Evolutionary conservation across 768 basidiomycete genomes (phyloP).

Genomic region (Lactarius psammicola): DNA sequence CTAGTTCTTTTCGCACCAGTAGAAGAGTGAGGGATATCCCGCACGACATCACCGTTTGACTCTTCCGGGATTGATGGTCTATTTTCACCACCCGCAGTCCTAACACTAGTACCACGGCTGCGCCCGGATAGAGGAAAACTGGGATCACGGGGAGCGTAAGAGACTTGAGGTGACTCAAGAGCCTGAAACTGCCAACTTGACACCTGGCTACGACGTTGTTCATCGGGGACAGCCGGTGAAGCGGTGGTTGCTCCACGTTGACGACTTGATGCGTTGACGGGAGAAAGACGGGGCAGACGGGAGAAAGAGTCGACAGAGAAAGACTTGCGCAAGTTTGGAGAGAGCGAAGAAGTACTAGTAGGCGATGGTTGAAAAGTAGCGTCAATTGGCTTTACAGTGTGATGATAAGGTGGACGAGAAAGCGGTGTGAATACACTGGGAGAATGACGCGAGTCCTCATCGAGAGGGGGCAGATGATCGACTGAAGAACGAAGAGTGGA

Average conservation of each 20-base stretch:
- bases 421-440: slow-evolving; percentile 30
- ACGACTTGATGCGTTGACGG: slow-evolving; percentile 29
- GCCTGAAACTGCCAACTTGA: slow-evolving; percentile 23
- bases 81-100: slow-evolving; percentile 45
- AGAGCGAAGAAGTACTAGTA: slow-evolving; percentile 33
- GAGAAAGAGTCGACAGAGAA: slow-evolving; percentile 77
- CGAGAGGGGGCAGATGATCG: slow-evolving; percentile 38
- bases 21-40: slow-evolving; percentile 29
- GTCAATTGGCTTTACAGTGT: slow-evolving; percentile 27
- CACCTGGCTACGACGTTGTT: slow-evolving; percentile 6
- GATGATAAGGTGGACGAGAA: slow-evolving; percentile 32
- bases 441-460: slow-evolving; percentile 42
- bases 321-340: slow-evolving; percentile 62
- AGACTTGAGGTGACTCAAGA: slow-evolving; percentile 33
- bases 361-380: slow-evolving; percentile 31
- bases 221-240: slow-evolving; percentile 9
- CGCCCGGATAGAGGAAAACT: slow-evolving; percentile 40
- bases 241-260: slow-evolving; percentile 12
- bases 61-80: slow-evolving; percentile 43
- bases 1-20: slow-evolving; percentile 12
- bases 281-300: slow-evolving; percentile 38
- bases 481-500: slow-evolving; percentile 31
- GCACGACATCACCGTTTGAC: slow-evolving; percentile 55
- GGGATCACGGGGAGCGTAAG: slow-evolving; percentile 41
- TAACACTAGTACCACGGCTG: slow-evolving; percentile 56